Conservation (phyloP, 2,329 filamentous ascomycete species). For the Exophiala phaeomuriformis region DNA sequence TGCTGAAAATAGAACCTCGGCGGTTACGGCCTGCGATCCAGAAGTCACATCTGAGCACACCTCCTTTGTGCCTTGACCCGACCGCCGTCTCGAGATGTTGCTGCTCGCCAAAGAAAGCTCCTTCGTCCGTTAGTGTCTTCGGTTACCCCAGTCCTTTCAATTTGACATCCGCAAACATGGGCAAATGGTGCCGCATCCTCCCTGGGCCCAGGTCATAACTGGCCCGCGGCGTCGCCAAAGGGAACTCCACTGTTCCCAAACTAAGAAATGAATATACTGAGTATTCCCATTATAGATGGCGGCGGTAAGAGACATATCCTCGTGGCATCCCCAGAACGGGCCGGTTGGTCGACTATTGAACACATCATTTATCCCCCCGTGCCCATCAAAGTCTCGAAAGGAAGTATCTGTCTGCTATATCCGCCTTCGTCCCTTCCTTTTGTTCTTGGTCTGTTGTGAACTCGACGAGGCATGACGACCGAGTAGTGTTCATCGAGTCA, state of each 20-base stretch:
- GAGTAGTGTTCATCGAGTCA: too few species aligned
- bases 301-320: constrained; percentile 8
- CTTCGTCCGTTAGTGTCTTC: neutral
- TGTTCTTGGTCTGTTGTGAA: too few species aligned
- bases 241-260: constrained; percentile 3
- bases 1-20: constrained; percentile 15
- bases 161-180: neutral
- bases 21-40: constrained; percentile 8
- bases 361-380: constrained; percentile 12
- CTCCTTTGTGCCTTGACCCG: constrained; percentile 2
- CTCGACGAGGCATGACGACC: too few species aligned
- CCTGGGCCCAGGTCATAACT: neutral
- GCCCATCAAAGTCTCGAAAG: too few species aligned
- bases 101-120: constrained; percentile 2
- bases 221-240: neutral
- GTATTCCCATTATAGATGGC: neutral
- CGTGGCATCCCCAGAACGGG: constrained; percentile 13
- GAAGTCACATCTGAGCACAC: constrained; percentile 5
- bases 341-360: constrained; percentile 3
- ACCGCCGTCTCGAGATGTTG: constrained; percentile 2
- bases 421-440: too few species aligned
- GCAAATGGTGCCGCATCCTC: neutral
- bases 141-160: constrained; percentile 6
- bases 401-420: too few species aligned
- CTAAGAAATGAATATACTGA: constrained; percentile 1